phyloP scores from a whole-genome alignment of 2,329 filamentous ascomycete genomes.

The Diaporthe amygdali region DNA sequence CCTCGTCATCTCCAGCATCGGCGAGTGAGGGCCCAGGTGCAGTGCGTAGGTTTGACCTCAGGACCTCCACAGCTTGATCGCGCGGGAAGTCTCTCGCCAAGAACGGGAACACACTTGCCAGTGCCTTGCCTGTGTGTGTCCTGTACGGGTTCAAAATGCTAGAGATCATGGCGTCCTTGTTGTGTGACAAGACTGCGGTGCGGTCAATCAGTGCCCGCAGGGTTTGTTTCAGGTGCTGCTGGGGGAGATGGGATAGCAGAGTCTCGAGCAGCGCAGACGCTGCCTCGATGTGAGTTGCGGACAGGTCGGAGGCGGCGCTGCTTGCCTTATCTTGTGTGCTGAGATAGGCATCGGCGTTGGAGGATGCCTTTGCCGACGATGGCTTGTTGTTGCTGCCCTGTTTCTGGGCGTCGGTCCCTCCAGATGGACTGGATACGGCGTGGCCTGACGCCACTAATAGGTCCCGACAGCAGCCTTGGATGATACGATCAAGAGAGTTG shows the following conservation, averaged over 20 bases:
- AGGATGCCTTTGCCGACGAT: conserved; percentile 45
- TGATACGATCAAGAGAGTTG: conserved; percentile 63
- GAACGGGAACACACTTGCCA: conserved; percentile 81
- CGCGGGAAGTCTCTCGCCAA: conserved; percentile 69
- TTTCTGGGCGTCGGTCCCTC: conserved; percentile 26
- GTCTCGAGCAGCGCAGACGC: conserved; percentile 67
- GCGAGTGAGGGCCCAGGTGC: conserved; percentile 30
- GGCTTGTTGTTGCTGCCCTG: conserved; percentile 28
- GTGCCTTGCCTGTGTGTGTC: conserved; percentile 65
- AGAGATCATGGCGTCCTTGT: conserved; percentile 76
- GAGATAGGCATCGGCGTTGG: conserved; percentile 78
- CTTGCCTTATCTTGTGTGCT: conserved; percentile 42
- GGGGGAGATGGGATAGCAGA: conserved; percentile 67
- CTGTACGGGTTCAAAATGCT: conserved; percentile 81
- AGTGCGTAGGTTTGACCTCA: conserved; percentile 65
- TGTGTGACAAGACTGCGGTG: conserved; percentile 74
- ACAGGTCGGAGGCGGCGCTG: conserved; percentile 33
- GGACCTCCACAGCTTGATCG: conserved; percentile 71
- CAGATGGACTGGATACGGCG: conserved; percentile 10
- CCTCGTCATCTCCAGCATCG: conserved; percentile 45
- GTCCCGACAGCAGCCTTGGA: conserved; percentile 77
- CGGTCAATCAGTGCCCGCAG: conserved; percentile 79
- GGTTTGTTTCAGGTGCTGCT: conserved; percentile 71
- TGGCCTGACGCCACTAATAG: conserved; percentile 62
- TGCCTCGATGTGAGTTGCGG: conserved; percentile 55